Evolutionary conservation across 805 yeast genomes (phyloP).

Genomic region (Trichomonascus vanleenenianus): DNA sequence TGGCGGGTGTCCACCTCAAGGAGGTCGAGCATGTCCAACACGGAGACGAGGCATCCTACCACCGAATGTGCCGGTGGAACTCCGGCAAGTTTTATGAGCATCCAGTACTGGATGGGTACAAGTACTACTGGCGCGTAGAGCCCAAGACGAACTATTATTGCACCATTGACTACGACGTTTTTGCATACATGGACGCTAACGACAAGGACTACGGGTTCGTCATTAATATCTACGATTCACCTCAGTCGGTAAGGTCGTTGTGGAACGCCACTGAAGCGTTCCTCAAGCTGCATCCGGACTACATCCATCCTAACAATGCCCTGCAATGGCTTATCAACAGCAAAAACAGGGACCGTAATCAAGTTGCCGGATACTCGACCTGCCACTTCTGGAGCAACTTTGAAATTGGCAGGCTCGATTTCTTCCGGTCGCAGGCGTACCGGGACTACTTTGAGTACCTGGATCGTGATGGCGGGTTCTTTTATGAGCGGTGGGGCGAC

Average conservation of each 20-base stretch:
- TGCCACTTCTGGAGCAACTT: constrained; percentile 92
- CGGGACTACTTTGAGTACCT: constrained; percentile 57
- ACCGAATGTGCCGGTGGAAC: constrained; percentile 80
- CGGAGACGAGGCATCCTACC: constrained; percentile 57
- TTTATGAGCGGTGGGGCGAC: constrained; percentile 93
- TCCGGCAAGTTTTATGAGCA: constrained; percentile 56
- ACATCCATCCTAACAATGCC: constrained; percentile 52
- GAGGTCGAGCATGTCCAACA: constrained; percentile 45
- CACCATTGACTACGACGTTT: constrained; percentile 67
- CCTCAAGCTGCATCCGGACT: constrained; percentile 48
- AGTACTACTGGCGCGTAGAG: constrained; percentile 77
- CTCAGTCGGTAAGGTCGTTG: constrained; percentile 50
- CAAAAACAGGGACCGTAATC: constrained; percentile 42
- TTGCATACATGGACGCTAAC: constrained; percentile 62
- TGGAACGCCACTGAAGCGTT: constrained; percentile 67
- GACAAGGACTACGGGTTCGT: constrained; percentile 69
- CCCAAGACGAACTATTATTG: constrained; percentile 64
- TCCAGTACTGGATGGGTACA: constrained; percentile 51
- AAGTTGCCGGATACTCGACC: constrained; percentile 57
- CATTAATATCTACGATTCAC: constrained; percentile 60
- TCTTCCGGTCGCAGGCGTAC: constrained; percentile 60
- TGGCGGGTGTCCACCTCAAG: constrained; percentile 35
- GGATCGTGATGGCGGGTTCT: constrained; percentile 75
- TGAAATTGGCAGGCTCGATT: constrained; percentile 76
- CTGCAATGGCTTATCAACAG: constrained; percentile 48